Conservation (phyloP, 352 stramenopile species). For the Peronospora farinosa region DNA sequence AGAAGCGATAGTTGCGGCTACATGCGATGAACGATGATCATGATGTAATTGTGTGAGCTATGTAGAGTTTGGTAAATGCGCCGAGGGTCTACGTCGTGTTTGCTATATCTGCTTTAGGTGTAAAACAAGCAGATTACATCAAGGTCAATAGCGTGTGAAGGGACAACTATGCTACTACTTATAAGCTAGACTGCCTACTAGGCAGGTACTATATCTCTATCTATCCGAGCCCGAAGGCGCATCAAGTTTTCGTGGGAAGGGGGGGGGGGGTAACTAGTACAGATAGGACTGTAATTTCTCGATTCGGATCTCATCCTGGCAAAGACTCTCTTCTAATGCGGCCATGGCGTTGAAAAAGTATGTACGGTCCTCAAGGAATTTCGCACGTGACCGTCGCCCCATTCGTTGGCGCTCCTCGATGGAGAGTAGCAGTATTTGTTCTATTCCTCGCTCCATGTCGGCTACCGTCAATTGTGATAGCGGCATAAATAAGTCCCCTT, state of each 20-base stretch:
- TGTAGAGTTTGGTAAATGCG: slow-evolving; percentile 7
- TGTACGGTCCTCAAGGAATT: slow-evolving; percentile 69
- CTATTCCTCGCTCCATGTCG: slow-evolving; percentile 61
- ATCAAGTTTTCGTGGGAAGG: slow-evolving; percentile 12
- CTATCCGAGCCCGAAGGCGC: slow-evolving; percentile 18
- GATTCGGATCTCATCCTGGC: slow-evolving; percentile 71
- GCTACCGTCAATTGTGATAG: slow-evolving; percentile 52
- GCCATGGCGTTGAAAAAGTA: slow-evolving; percentile 82
- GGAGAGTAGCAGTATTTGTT: slow-evolving; percentile 63
- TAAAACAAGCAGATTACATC: neutral
- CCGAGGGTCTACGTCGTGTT: neutral
- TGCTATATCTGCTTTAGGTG: neutral
- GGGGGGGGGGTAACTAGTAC: slow-evolving; percentile 38
- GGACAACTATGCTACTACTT: slow-evolving; percentile 29
- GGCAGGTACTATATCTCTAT: slow-evolving; percentile 28
- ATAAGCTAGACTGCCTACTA: slow-evolving; percentile 18
- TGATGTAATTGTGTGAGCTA: slow-evolving; percentile 25
- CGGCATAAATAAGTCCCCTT: slow-evolving; percentile 81
- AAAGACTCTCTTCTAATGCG: slow-evolving; percentile 68
- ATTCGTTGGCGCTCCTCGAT: slow-evolving; percentile 71
- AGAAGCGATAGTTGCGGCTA: slow-evolving; percentile 4
- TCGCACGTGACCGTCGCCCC: slow-evolving; percentile 55
- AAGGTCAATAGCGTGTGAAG: slow-evolving; percentile 2
- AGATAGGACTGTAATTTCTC: slow-evolving; percentile 72
- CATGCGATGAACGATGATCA: slow-evolving; percentile 23